Evolutionary conservation across 2,329 filamentous ascomycete genomes (phyloP).

Genomic region (Cytospora paraplurivora): DNA sequence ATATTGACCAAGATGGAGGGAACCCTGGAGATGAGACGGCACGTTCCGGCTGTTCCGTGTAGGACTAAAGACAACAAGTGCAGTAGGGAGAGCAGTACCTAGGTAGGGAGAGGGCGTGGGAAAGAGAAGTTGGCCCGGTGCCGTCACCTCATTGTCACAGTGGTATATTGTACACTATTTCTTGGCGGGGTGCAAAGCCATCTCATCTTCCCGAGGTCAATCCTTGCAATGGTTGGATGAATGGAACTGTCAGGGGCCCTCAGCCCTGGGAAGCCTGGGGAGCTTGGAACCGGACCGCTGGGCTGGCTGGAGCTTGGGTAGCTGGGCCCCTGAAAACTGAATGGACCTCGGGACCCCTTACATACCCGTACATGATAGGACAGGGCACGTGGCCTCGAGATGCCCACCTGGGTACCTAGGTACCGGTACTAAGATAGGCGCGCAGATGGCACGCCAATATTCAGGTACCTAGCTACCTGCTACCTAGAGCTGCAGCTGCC

Average conservation of each 20-base stretch:
- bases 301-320: not conserved
- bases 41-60: slow-evolving; percentile 1
- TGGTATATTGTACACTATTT: not conserved
- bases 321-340: not conserved
- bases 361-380: not conserved
- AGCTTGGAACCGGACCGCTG: not conserved
- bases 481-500: not conserved
- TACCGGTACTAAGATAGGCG: too few species aligned
- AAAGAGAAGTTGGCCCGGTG: not conserved
- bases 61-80: not conserved
- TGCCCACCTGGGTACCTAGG: too few species aligned
- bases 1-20: not conserved
- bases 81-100: not conserved
- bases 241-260: not conserved
- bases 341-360: not conserved
- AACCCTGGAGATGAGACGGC: not conserved
- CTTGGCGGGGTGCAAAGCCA: not conserved
- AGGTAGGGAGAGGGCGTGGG: too few species aligned
- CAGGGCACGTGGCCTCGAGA: not conserved
- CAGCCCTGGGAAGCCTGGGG: not conserved
- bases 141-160: not conserved
- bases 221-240: not conserved
- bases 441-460: too few species aligned
- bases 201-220: not conserved
- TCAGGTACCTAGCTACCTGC: not conserved